A percentile compares a stretch with the other conserved stretches of the same genome.
Conservation (phyloP, 2,329 filamentous ascomycete species). For the Alternaria atra region DNA sequence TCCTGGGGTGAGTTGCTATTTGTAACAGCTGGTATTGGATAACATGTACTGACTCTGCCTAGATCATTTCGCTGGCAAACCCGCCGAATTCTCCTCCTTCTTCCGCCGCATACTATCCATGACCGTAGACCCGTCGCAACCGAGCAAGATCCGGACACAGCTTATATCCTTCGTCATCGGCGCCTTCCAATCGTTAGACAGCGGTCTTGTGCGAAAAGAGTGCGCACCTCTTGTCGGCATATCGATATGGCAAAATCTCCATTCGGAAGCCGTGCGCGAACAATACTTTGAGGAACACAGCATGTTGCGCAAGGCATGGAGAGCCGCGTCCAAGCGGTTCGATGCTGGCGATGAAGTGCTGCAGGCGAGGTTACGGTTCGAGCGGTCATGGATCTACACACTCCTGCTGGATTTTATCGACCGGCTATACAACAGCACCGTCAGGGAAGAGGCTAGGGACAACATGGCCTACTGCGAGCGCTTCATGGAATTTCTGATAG, state of each 20-base stretch:
- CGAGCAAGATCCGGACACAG: slow-evolving; percentile 69
- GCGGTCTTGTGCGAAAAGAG: slow-evolving; percentile 88
- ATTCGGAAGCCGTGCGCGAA: slow-evolving; percentile 78
- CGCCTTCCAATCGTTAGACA: slow-evolving; percentile 94
- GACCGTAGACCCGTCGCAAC: slow-evolving; percentile 67
- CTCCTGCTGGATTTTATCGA: slow-evolving; percentile 84
- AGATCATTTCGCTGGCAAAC: slow-evolving; percentile 79
- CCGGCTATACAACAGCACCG: slow-evolving; percentile 66
- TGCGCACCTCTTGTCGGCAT: slow-evolving; percentile 95
- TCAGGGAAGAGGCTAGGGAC: slow-evolving; percentile 58
- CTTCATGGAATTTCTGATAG: slow-evolving; percentile 89
- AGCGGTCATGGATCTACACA: slow-evolving; percentile 91
- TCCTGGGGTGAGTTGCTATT: slow-evolving; percentile 75
- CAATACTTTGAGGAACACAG: slow-evolving; percentile 73
- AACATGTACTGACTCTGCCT: slow-evolving; percentile 44
- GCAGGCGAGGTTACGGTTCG: slow-evolving; percentile 85
- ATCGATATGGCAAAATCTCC: slow-evolving; percentile 92
- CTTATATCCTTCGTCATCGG: slow-evolving; percentile 90
- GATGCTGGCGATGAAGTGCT: slow-evolving; percentile 82
- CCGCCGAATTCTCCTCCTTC: slow-evolving; percentile 84
- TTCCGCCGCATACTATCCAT: slow-evolving; percentile 91
- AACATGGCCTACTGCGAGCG: slow-evolving; percentile 86
- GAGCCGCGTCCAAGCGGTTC: slow-evolving; percentile 83
- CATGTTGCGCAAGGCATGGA: slow-evolving; percentile 90
- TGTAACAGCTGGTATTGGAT: slow-evolving; percentile 8